Evolutionary conservation across 1,284 basidiomycete species (phyloP).

Genomic region (Fomitopsis schrenkii): DNA sequence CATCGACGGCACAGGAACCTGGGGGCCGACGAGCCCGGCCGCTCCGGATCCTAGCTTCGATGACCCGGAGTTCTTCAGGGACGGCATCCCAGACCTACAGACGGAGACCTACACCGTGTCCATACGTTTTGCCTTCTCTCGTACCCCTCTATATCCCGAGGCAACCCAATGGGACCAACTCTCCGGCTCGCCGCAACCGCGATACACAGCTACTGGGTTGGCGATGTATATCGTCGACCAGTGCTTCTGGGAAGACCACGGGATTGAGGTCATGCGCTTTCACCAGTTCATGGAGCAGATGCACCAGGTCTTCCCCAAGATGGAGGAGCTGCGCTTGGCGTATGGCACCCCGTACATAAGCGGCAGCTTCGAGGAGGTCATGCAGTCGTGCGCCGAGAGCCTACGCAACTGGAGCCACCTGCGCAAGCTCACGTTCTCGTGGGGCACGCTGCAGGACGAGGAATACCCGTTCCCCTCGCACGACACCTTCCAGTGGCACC

Average conservation of each 20-base stretch:
- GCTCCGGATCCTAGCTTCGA: neutral
- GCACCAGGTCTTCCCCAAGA: neutral
- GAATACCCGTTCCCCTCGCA: neutral
- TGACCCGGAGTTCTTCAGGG: neutral
- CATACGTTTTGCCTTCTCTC: slow-evolving; percentile 11
- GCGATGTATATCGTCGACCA: slow-evolving; percentile 1
- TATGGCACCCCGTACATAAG: slow-evolving; percentile 1
- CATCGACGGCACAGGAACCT: slow-evolving; percentile 11
- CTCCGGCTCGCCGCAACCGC: neutral
- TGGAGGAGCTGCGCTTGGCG: slow-evolving; percentile 8
- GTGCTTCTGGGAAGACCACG: neutral
- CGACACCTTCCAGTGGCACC: neutral
- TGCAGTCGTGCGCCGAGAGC: neutral
- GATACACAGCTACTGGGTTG: slow-evolving; percentile 10
- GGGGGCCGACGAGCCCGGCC: neutral
- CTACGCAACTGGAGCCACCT: slow-evolving; percentile 4
- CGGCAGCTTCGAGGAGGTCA: neutral
- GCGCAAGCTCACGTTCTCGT: slow-evolving; percentile 6
- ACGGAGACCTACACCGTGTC: slow-evolving; percentile 3
- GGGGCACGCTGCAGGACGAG: neutral
- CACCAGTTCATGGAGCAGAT: slow-evolving; percentile 2
- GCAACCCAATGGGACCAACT: slow-evolving; percentile 1
- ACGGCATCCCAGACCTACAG: neutral
- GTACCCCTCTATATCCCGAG: slow-evolving; percentile 5
- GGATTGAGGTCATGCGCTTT: neutral